Base-by-base conservation (phyloP, 116 monocot genomes). In the Dioscorea cayenensis region DNA sequence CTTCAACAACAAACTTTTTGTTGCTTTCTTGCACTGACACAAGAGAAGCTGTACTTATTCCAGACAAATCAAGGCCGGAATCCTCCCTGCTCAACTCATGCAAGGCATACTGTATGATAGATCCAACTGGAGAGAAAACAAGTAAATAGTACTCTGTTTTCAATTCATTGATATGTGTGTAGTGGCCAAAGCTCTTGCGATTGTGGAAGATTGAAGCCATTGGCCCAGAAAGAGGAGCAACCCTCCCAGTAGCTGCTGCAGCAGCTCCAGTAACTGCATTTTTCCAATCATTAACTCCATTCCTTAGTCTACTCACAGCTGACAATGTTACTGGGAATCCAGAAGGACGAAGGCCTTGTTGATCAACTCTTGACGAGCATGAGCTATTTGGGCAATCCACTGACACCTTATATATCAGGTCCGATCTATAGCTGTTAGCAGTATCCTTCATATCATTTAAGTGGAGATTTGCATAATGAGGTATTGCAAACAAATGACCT, bases 111-210 rank as follows among this genome's bases (percentile, higher is more conserved):
- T 95, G 92, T 73, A 95, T 75, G 64, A 95, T 84, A 74, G 68
- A 82, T 18, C 92, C 95, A 60, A 83, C 80, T 61, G 95, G 87
- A 65, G 95, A 92, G 79, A 95, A 95, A 43, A 95, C 89, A 74
- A 95, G 87, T 58, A 95, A 74, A 61, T 81, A 72, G 49, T 81
- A 76, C 66, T 91, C 89, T 22, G 62, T 77, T 28, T 73, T 74
- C 29, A 65, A 60, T 51, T 74, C 68, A 58, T 55, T 81, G 12
- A 20, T 28, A 75, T 89, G 84, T 14, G 51, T 32, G 32, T 77
- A 70, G 49, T 65, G 48, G 35, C 66, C 64, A 69, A 49, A 60
- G 0, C 71, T 66, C 50, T 86, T 89, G 71, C 84, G 79, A 38
- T 85, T 85, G 74, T 89, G 87, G 65, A 95, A 95, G 12, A 76